Evolutionary conservation across 2,329 filamentous ascomycete genomes (phyloP).

Genomic region (Monosporascus sp.): DNA sequence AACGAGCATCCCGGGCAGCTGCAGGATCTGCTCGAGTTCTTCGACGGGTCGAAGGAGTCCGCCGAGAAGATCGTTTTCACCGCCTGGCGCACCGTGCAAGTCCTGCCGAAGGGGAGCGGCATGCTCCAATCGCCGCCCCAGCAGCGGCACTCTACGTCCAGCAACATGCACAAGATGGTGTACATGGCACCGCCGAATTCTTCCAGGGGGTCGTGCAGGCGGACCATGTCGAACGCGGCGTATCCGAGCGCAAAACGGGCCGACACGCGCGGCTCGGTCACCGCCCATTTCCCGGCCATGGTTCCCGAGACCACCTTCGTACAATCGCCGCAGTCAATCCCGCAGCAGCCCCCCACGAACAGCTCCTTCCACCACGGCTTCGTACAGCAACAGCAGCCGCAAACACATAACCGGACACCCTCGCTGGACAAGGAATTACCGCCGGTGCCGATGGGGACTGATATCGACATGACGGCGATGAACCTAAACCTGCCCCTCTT

Average conservation of each 20-base stretch:
- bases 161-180: slow-evolving; percentile 12
- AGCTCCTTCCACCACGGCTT: not conserved
- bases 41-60: slow-evolving; percentile 51
- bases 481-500: slow-evolving; percentile 7
- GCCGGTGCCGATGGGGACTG: slow-evolving; percentile 5
- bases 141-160: slow-evolving; percentile 1
- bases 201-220: slow-evolving; percentile 12
- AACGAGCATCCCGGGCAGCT: slow-evolving; percentile 58
- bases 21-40: slow-evolving; percentile 61
- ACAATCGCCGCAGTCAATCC: not conserved
- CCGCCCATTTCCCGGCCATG: not conserved
- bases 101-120: slow-evolving; percentile 20
- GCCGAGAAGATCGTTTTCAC: slow-evolving; percentile 51
- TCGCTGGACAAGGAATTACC: slow-evolving; percentile 12
- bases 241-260: slow-evolving; percentile 6
- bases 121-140: slow-evolving; percentile 5
- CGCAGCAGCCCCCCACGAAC: slow-evolving; percentile 1
- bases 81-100: slow-evolving; percentile 38
- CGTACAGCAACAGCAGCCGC: slow-evolving; percentile 6
- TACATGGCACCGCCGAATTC: slow-evolving; percentile 8
- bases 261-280: not conserved
- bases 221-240: slow-evolving; percentile 20
- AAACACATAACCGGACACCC: slow-evolving; percentile 4
- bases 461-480: slow-evolving; percentile 7
- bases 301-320: not conserved